Evolutionary conservation across 2,329 filamentous ascomycete genomes (phyloP).

Genomic region (Cercospora sesami): DNA sequence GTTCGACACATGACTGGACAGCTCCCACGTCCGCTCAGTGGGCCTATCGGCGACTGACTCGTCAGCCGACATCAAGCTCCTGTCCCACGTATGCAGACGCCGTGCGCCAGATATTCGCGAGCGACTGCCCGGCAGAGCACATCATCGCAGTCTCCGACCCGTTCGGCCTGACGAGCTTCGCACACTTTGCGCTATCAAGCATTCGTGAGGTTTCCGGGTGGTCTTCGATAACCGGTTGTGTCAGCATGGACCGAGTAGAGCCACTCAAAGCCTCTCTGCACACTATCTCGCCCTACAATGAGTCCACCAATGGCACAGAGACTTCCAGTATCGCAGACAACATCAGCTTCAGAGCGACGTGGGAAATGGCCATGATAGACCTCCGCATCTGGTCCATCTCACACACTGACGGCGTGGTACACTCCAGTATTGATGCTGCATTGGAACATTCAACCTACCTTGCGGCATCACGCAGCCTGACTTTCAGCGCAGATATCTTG

Average conservation of each 20-base stretch:
- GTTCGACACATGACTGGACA: conserved; percentile 42
- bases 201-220: background rate
- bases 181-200: background rate
- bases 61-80: background rate
- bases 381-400: conserved; percentile 5
- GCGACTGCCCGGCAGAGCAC: background rate
- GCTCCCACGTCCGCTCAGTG: conserved; percentile 42
- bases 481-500: background rate
- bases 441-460: background rate
- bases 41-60: conserved; percentile 38
- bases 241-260: background rate
- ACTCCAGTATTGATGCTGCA: background rate
- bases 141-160: background rate
- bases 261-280: background rate
- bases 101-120: conserved; percentile 7
- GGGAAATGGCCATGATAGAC: conserved; percentile 5
- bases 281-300: background rate
- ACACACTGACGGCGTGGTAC: background rate
- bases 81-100: conserved; percentile 3
- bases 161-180: background rate
- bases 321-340: background rate
- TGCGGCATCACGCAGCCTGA: background rate
- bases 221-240: background rate
- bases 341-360: background rate
- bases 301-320: background rate